These are phyloP conservation scores for Magnaporthiopsis poae DNA, from an alignment of 2,329 filamentous ascomycete species.

Conservation along the genomic window DNA sequence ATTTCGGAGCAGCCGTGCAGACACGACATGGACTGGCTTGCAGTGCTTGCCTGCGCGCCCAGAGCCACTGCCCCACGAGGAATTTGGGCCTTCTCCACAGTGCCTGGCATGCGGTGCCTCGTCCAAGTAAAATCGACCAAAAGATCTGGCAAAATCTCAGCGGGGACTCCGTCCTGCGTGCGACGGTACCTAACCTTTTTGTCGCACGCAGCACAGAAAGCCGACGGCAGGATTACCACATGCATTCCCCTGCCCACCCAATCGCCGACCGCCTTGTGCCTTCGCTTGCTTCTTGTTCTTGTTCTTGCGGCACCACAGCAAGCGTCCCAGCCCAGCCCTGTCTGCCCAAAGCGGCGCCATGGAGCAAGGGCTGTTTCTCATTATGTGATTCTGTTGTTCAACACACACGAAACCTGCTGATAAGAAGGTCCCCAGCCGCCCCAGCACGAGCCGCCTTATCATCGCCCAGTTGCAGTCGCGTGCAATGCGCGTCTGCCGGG, in stretches of 20 bases:
- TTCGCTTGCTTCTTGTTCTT: neutral
- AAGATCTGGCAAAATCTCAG: neutral
- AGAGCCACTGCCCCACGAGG: neutral
- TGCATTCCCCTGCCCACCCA: neutral
- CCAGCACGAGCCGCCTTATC: conserved; percentile 1
- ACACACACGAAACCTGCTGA: neutral
- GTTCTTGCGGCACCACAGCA: neutral
- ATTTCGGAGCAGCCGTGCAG: neutral
- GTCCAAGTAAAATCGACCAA: neutral
- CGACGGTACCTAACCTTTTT: neutral
- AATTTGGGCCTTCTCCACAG: neutral
- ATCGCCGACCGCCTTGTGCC: neutral
- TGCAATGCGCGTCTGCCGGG: neutral
- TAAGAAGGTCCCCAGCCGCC: neutral
- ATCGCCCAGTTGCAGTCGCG: conserved; percentile 1
- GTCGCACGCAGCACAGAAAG: neutral
- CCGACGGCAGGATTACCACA: neutral
- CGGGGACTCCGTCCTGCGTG: neutral
- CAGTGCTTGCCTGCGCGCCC: neutral
- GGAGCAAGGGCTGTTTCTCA: neutral
- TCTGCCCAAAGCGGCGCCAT: neutral
- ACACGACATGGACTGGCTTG: neutral
- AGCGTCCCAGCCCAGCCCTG: too few species aligned
- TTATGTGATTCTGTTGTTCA: conserved; percentile 3
- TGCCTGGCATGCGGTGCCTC: neutral